These are phyloP conservation scores for Aureobasidium musti DNA, from an alignment of 2,329 filamentous ascomycete genomes.

Conservation along the genomic window DNA sequence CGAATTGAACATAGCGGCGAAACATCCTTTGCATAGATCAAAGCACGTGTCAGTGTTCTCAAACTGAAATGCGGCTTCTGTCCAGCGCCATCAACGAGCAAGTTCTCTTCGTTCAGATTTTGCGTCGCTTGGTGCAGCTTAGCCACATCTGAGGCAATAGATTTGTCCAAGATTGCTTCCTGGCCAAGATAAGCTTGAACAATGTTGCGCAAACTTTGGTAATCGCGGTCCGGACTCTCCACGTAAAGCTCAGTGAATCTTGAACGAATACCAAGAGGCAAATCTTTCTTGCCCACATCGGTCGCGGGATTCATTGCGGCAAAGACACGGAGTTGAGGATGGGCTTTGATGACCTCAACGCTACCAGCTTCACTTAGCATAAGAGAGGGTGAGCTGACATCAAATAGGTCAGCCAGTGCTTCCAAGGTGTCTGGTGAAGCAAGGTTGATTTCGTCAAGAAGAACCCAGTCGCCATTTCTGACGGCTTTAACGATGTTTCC, in stretches of 20 bases:
- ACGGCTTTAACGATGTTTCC: conserved; percentile 96
- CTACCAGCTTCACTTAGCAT: conserved; percentile 91
- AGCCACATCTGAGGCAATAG: conserved; percentile 77
- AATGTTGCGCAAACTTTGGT: conserved; percentile 83
- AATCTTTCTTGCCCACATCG: conserved; percentile 92
- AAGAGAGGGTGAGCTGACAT: conserved; percentile 73
- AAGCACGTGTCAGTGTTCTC: conserved; percentile 83
- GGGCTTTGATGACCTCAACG: conserved; percentile 83
- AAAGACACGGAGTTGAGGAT: conserved; percentile 93
- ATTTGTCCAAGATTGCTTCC: conserved; percentile 66
- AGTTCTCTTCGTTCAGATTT: conserved; percentile 74
- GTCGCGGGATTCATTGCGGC: conserved; percentile 99
- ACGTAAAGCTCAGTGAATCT: conserved; percentile 97
- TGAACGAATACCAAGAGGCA: conserved; percentile 84
- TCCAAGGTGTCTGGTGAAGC: conserved; percentile 94
- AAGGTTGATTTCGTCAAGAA: conserved; percentile 96
- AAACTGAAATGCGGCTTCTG: conserved; percentile 97
- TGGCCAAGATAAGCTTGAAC: conserved; percentile 84
- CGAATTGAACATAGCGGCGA: conserved; percentile 80
- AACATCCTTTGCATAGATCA: conserved; percentile 86
- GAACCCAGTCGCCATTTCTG: conserved; percentile 92
- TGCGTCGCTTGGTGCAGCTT: conserved; percentile 88
- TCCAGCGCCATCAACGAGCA: conserved; percentile 89
- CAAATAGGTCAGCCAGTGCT: conserved; percentile 85
- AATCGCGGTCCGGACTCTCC: conserved; percentile 80